A percentile compares a stretch with the other conserved stretches of the same genome.
phyloP scores from a whole-genome alignment of 2,329 filamentous ascomycete genomes.

The Fusarium austroafricanum region DNA sequence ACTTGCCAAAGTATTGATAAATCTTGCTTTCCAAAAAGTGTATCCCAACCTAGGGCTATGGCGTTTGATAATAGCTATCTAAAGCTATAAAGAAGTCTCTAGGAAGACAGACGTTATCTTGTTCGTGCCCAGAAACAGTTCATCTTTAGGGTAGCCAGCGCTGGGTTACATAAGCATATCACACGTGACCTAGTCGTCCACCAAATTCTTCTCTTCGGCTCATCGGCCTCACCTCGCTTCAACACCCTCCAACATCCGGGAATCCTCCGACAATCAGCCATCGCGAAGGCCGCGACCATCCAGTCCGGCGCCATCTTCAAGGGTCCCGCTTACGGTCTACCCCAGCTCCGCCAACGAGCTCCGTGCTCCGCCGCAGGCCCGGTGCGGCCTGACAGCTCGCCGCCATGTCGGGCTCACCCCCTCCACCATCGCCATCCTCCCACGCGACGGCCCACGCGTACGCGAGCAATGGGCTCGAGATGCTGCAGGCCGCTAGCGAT shows the following conservation, averaged over 20 bases:
- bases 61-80: too few relatives aligned
- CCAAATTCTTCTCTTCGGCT: slow-evolving; percentile 38
- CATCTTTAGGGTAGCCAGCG: slow-evolving; percentile 9
- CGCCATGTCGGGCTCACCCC: slow-evolving; percentile 44
- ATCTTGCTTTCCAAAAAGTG: too few relatives aligned
- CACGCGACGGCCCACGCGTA: slow-evolving; percentile 56
- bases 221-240: slow-evolving; percentile 56
- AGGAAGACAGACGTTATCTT: too few relatives aligned
- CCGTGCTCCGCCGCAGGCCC: slow-evolving; percentile 42
- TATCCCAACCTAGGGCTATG: too few relatives aligned
- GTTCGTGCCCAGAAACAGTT: background rate
- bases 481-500: slow-evolving; percentile 59
- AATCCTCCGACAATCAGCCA: slow-evolving; percentile 60
- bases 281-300: slow-evolving; percentile 44
- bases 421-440: slow-evolving; percentile 43
- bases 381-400: slow-evolving; percentile 22
- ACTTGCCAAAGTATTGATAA: too few relatives aligned
- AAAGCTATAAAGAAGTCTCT: too few relatives aligned
- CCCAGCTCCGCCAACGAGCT: slow-evolving; percentile 33
- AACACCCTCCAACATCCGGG: slow-evolving; percentile 53
- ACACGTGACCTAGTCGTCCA: slow-evolving; percentile 25
- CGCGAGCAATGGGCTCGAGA: slow-evolving; percentile 60
- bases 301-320: slow-evolving; percentile 28
- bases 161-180: background rate
- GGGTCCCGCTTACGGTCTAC: slow-evolving; percentile 39